Base-by-base conservation (phyloP, 78 protist species). In the Tieghemostelium lacteum region DNA sequence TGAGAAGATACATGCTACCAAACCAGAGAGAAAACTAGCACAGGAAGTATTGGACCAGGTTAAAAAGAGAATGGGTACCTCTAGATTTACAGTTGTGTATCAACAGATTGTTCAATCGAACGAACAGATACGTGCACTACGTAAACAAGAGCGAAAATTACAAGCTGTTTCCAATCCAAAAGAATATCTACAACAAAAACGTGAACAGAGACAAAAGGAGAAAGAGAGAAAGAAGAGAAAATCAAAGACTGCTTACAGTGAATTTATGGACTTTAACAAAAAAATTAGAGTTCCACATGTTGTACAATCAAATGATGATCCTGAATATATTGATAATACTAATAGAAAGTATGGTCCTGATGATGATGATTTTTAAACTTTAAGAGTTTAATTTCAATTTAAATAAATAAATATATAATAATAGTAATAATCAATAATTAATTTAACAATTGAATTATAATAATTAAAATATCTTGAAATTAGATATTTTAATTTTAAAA, bases 61-160 rank as follows among this genome's bases (percentile, higher is more conserved):
- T 28, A 83, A 69, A 49, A 83, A 83, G 67, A 83, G 60, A 52
- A 40, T 83, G 20, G 78, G 78, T 20, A 49, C 71, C 16, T 33
- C 42, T 26, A 66, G 39, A 19, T 66, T 83, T 42, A 67, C 65
- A 26, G 14, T 26, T 1, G 22, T 70, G 14, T 83, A 70, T 54
- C 63, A 69, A 29, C 24, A 39, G 1, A 60, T 69, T 20, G 54
- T 67, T 36, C 28, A 39, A 42, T 37, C 63, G 24, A 57, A 63
- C 0, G 34, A 31, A 22, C 55, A 52, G 16, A 8, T 67, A 24
- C 40, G 91, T 45, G 29, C 20, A 5, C 50, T 39, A 31, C 29
- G 91, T 28, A 83, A 50, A 69, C 77, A 61, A 45, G 71, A 83
- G 0, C 22, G 37, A 45, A 83, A 57, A 54, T 55, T 83, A 16